Evolutionary conservation across 2,329 filamentous ascomycete species (phyloP), one percentile per base, ranked within the genome.

Genomic region (Fonsecaea nubica): DNA sequence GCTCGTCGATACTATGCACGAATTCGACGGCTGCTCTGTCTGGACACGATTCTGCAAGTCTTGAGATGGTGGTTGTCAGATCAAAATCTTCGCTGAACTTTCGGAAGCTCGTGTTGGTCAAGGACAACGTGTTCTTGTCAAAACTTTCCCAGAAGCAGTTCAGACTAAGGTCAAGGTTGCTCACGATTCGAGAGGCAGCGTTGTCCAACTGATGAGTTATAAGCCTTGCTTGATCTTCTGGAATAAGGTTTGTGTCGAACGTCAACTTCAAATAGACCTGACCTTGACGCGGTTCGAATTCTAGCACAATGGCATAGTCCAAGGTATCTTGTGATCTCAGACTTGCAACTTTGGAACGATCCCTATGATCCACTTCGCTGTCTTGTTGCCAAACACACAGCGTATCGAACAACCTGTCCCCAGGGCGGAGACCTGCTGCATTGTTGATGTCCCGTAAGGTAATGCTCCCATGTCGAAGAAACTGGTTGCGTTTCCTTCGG

Each of bases 341-440:
- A 62, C 92, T 82, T 9, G 74, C 76, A 0, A 94, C 80, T 69
- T 73, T 72, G 72, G 79, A 74, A 3, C 74, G 69, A n/a, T 74
- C 70, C 2, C 70, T 68, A 33, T 80, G 62, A 15, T 77, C 76
- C 1, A 77, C 69, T 18, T 71, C 78, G 1, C 90, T 80, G 0
- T 89, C 90, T 74, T 96, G 90, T 72, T 97, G 93, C 83, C 93
- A 97, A 0, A 93, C 89, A 72, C 96, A 89, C 0, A 97, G 80
- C 0, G 89, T 84, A 71, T 96, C 91, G 71, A 94, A 97, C 0
- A 96, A 77, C 1, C 79, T 78, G 45, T 86, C 83, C 0, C 84
- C 81, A 0, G 87, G 81, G 33, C 83, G 78, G 0, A 90, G 67
- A 0, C 83, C 85, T 2, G 84, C 85, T 1, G 84, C 77, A 70